A percentile compares a stretch with the other conserved stretches of the same genome.
Conservation (phyloP, 106 monocot species). For the Chionographis japonica region DNA sequence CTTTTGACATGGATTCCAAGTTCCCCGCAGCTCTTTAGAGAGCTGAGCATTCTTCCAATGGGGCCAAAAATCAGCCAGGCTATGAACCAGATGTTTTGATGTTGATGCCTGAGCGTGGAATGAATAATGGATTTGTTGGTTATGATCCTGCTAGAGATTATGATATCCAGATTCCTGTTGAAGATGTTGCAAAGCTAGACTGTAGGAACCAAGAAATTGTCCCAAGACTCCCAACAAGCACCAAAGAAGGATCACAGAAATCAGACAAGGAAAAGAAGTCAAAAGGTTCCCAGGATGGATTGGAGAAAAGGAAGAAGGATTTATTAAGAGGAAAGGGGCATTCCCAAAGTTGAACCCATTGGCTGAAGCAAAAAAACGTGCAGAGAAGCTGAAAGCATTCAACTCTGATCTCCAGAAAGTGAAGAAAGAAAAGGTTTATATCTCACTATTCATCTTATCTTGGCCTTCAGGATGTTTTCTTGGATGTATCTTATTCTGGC, state of each 20-base stretch:
- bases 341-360: slow-evolving; percentile 37
- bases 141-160: slow-evolving; percentile 80
- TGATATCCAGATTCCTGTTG: slow-evolving; percentile 40
- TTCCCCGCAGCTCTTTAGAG: slow-evolving; percentile 24
- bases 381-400: slow-evolving; percentile 75
- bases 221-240: slow-evolving; percentile 2
- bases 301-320: slow-evolving; percentile 45
- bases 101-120: slow-evolving; percentile 64
- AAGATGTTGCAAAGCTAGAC: slow-evolving; percentile 27
- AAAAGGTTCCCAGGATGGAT: slow-evolving; percentile 29
- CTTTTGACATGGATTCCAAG: slow-evolving; percentile 65
- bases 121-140: slow-evolving; percentile 32
- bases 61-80: slow-evolving; percentile 18
- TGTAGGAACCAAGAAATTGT: slow-evolving; percentile 18
- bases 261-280: slow-evolving; percentile 52
- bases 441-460: background rate
- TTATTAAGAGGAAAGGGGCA: slow-evolving; percentile 26
- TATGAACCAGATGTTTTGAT: slow-evolving; percentile 82
- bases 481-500: background rate
- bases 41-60: slow-evolving; percentile 23
- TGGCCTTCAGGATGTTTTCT: background rate
- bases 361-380: slow-evolving; percentile 89
- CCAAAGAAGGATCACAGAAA: slow-evolving; percentile 27
- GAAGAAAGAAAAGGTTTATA: slow-evolving; percentile 79
- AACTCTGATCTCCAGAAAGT: slow-evolving; percentile 90